phyloP scores from a whole-genome alignment of 169 alveolate species.

The Theileria annulata region DNA sequence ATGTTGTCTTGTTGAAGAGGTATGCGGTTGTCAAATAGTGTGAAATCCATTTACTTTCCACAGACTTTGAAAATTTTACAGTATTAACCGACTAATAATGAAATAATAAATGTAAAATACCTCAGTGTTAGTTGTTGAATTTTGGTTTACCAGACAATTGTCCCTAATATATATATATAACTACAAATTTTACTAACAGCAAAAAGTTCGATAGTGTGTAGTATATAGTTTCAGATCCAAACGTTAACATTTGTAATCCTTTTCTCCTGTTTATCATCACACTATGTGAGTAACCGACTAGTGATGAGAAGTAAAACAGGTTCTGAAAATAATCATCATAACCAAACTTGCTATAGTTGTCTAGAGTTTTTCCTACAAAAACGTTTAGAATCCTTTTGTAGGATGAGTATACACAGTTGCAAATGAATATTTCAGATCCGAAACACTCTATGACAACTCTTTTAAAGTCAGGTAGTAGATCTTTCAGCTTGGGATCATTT shows the following conservation, averaged over 20 bases:
- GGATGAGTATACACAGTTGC: constrained; percentile 1
- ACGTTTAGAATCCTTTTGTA: not conserved
- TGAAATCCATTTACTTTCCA: constrained; percentile 36
- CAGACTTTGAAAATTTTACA: not conserved
- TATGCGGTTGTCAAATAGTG: constrained; percentile 22
- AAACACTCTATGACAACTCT: constrained; percentile 32
- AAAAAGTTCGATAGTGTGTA: not conserved
- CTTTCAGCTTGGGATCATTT: constrained; percentile 25
- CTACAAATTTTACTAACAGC: not conserved
- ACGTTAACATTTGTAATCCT: not conserved
- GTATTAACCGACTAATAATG: not conserved
- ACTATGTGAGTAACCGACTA: not conserved
- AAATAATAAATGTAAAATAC: not conserved
- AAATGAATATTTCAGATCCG: constrained; percentile 44
- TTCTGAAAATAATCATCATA: not conserved
- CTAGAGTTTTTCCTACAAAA: not conserved
- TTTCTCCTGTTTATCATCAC: not conserved
- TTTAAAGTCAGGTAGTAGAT: constrained; percentile 49
- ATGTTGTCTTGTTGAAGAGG: constrained; percentile 29
- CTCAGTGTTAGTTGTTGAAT: not conserved
- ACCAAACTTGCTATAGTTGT: not conserved
- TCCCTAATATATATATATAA: not conserved
- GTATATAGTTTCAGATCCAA: not conserved
- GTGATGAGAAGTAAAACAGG: not conserved
- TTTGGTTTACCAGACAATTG: not conserved